Evolutionary conservation across 2,329 filamentous ascomycete species (phyloP).

Genomic region (Apiospora malaysiana): DNA sequence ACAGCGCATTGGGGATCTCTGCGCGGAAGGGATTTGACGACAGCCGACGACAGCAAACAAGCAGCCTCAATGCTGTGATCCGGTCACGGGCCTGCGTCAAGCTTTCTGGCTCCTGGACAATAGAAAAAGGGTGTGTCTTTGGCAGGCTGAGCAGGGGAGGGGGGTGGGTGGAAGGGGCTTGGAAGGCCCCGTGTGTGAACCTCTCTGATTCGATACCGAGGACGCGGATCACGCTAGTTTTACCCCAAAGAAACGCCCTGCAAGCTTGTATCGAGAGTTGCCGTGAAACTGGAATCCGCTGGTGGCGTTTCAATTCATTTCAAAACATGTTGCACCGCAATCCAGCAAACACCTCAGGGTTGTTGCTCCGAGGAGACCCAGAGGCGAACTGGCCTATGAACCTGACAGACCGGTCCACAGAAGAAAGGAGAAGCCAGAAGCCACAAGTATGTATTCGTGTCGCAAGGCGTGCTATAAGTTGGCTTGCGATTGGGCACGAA

Average conservation of each 20-base stretch:
- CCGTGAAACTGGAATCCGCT: neutral
- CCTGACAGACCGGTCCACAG: neutral
- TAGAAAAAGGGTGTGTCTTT: neutral
- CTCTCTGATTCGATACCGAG: neutral
- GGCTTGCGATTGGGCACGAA: neutral
- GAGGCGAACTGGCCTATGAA: neutral
- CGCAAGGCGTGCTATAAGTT: neutral
- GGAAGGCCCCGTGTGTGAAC: neutral
- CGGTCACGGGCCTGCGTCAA: conserved; percentile 3
- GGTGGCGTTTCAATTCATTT: neutral
- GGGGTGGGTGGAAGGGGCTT: neutral
- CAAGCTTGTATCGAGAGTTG: neutral
- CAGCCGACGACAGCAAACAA: neutral
- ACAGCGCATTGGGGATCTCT: neutral
- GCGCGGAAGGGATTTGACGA: neutral
- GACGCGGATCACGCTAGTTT: neutral
- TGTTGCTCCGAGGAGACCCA: neutral
- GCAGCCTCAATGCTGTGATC: conserved; percentile 1
- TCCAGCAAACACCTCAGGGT: neutral
- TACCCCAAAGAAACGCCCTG: neutral
- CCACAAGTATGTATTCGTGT: neutral
- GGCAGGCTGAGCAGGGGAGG: neutral
- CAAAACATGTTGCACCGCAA: no score
- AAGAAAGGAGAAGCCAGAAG: neutral
- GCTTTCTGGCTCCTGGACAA: neutral